phyloP scores from a whole-genome alignment of 805 yeast species.

The Maudiozyma barnettii region DNA sequence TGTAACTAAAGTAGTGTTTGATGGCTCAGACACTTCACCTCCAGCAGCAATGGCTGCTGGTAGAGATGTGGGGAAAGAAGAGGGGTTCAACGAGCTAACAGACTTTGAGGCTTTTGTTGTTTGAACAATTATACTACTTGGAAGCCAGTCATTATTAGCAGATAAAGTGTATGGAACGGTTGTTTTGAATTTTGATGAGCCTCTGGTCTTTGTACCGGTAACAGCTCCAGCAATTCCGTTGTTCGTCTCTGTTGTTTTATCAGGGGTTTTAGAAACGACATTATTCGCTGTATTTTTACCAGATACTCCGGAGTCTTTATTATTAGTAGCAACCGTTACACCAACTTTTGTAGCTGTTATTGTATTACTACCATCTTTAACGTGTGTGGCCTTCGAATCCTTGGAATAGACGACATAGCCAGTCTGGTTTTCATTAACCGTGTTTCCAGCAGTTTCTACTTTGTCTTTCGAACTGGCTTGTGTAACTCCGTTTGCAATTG shows the following conservation, averaged over 20 bases:
- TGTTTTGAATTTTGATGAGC: background rate
- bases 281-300: too few relatives aligned
- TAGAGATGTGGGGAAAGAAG: slow-evolving; percentile 29
- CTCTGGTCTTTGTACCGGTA: background rate
- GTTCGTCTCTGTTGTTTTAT: background rate
- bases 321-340: too few relatives aligned
- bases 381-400: background rate
- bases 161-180: background rate
- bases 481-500: too few relatives aligned
- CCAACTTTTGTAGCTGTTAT: background rate
- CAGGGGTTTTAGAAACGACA: background rate
- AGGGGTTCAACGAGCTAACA: slow-evolving; percentile 6
- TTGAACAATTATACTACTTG: background rate
- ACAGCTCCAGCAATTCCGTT: background rate
- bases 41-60: slow-evolving; percentile 34
- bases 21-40: slow-evolving; percentile 28
- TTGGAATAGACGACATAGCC: too few relatives aligned
- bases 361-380: background rate
- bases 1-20: slow-evolving; percentile 21
- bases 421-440: too few relatives aligned
- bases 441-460: too few relatives aligned
- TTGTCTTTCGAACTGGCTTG: too few relatives aligned
- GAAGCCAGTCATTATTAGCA: background rate
- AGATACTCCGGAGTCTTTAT: too few relatives aligned
- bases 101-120: background rate